Base-by-base conservation (phyloP, 2,329 filamentous ascomycete genomes). In the Sclerotinia sclerotiorum region DNA sequence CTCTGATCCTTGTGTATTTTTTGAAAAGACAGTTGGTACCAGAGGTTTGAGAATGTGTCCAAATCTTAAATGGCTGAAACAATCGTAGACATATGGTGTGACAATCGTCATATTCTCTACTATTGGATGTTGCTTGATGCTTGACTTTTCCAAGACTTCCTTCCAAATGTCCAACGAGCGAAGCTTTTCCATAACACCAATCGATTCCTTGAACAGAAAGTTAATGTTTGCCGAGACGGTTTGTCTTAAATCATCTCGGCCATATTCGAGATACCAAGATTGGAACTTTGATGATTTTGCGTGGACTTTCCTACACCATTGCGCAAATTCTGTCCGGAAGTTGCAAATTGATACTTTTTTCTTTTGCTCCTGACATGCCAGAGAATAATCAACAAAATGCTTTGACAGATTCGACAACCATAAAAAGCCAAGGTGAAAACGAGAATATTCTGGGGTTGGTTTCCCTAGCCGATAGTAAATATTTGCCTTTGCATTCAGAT, bases 361-460 rank as follows among this genome's bases (percentile, higher is more conserved):
- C 71, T 66, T 46, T 46, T 58, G 24, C 7, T 64, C 24, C 69
- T 69, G 61, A n/a, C 68, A 70, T 21, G 61, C 54, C 42, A 74
- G 56, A 57, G 71, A 72, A 48, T 85, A 95, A 70, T 93, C 89
- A 1, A 93, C 82, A 32, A 90, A 84, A 73, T 93, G 87, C 74
- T 94, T 94, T 0, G 85, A 83, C 0, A 95, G 80, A 65, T 90
- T 84, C 0, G 87, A 89, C 0, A 94, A 78, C 91, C 91, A 95
- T 0, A 88, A 69, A 70, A 93, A 94, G 0, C 86, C 83, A 0
- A 79, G 61, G 69, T 88, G 84, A 73, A 89, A 93, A 2, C 86
- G 79, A 15, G 70, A 70, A 73, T 95, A 96, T 49, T 88, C 87
- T 0, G 70, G 39, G 0, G 87, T 81, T 0, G 92, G 89, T 0